These are phyloP conservation scores for Lippia alba DNA, from an alignment of 305 asterid species.

Conservation along the genomic window DNA sequence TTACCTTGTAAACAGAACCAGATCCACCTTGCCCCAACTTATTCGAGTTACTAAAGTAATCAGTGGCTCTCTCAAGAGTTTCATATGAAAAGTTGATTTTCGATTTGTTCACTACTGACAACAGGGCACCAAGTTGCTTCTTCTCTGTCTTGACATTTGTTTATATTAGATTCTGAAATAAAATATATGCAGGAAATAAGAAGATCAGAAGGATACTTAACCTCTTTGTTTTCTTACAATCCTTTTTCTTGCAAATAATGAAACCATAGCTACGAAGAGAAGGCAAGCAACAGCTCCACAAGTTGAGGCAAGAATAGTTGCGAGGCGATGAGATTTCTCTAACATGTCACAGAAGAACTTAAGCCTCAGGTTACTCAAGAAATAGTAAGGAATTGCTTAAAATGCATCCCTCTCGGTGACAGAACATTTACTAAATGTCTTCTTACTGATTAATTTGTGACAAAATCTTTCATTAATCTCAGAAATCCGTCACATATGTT, in stretches of 20 bases:
- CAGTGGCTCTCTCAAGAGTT: conserved; percentile 63
- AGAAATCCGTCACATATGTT: too few species aligned
- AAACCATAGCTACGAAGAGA: conserved; percentile 42
- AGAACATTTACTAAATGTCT: too few species aligned
- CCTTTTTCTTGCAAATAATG: conserved; percentile 46
- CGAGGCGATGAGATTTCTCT: conserved; percentile 52
- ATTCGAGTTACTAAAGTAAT: conserved; percentile 53
- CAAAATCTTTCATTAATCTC: too few species aligned
- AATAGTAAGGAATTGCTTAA: too few species aligned
- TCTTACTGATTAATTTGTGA: too few species aligned
- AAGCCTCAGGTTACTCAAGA: neutral
- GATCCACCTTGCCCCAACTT: conserved; percentile 76
- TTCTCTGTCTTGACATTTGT: conserved; percentile 43
- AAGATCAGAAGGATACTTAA: conserved; percentile 8
- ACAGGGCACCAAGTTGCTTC: conserved; percentile 55
- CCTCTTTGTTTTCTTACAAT: conserved; percentile 43
- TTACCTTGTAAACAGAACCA: conserved; percentile 70
- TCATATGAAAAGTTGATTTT: conserved; percentile 59
- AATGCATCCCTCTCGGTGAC: too few species aligned
- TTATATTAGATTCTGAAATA: neutral
- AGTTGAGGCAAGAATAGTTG: conserved; percentile 51
- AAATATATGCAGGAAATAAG: neutral
- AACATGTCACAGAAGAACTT: conserved; percentile 7
- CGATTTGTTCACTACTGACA: conserved; percentile 49
- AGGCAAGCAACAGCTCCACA: conserved; percentile 45